Base-by-base conservation (phyloP, 1,139 yeast species). In the Candida freyschussii region DNA sequence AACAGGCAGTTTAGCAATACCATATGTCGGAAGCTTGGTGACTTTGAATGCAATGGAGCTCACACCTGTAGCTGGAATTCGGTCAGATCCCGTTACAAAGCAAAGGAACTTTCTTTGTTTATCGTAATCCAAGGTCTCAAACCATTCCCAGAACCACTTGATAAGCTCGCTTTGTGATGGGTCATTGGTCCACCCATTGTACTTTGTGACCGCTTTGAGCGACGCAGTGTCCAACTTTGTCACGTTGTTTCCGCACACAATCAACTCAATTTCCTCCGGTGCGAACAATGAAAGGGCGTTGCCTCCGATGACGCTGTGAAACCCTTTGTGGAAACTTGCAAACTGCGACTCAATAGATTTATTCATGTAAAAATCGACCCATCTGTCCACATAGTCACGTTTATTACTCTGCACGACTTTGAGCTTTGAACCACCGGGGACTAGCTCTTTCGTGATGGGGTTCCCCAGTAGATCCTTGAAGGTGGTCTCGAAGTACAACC, bases 21-120 rank as follows among this genome's bases (percentile, higher is more conserved):
- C 25, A 75, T 43, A 76, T 47, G 34, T 69, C 62, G 23, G 77
- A 69, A 29, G 84, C 72, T 43, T 78, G 73, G 78, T 74, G 18
- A 89, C 73, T 42, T 79, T 79, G 50, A 89, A 80, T 26, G 68
- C 68, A 60, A 89, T 60, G 35, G 83, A 79, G 28, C 79, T 78
- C 14, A 85, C 67, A 0, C 97, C 98, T 0, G 95, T 85, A 0
- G 96, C 95, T 0, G 97, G 97, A 10, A 91, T 69, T 29, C 96
- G 63, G 51, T 87, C 96, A 2, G 95, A 79, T 0, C 97, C 96
- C 0, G 96, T 87, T 6, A 89, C 78, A 57, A 91, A 91, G 21
- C 70, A 66, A 25, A 91, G 60, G 24, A 89, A 62, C 45, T 70
- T 72, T 45, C 77, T 75, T 47, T 84, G 93, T 20, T 69, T 60